phyloP scores from a whole-genome alignment of 23 red algal genomes.

The Cyanidiococcus yangmingshanensis region DNA sequence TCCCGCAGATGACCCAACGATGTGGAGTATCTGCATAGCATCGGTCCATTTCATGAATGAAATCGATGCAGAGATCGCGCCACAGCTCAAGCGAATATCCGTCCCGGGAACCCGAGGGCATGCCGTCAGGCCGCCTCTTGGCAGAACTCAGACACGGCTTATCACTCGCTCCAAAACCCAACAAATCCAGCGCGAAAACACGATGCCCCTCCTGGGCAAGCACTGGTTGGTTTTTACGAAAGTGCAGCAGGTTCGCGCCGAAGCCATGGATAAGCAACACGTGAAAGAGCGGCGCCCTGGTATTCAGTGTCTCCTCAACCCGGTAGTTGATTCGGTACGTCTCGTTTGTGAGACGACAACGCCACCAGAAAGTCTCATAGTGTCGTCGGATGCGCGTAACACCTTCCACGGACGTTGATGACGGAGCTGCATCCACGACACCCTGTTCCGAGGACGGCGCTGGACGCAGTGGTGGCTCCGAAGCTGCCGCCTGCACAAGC shows the following conservation, averaged over 20 bases:
- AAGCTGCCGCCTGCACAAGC: too few relatives aligned
- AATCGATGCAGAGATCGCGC: constrained; percentile 54
- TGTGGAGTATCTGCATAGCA: not conserved
- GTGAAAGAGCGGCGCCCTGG: constrained; percentile 4
- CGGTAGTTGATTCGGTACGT: constrained; percentile 67
- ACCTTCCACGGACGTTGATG: not conserved
- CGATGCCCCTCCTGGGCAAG: constrained; percentile 41
- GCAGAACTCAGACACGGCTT: constrained; percentile 23
- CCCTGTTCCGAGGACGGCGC: too few relatives aligned
- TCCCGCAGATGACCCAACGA: constrained; percentile 68
- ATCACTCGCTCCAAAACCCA: constrained; percentile 80
- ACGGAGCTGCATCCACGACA: too few relatives aligned
- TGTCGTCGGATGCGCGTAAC: constrained; percentile 19
- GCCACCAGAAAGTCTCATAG: constrained; percentile 58
- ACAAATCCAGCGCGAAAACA: constrained; percentile 81
- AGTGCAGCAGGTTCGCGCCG: constrained; percentile 68
- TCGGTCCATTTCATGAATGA: constrained; percentile 40
- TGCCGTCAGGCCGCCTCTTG: not conserved
- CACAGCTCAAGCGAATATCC: constrained; percentile 69
- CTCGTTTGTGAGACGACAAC: not conserved
- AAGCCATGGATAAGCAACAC: constrained; percentile 93
- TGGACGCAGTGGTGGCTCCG: too few relatives aligned
- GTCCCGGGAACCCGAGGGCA: not conserved
- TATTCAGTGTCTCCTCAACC: constrained; percentile 14
- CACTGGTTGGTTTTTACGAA: constrained; percentile 61